Evolutionary conservation across 495 filamentous ascomycete species (phyloP), one percentile per base, ranked within the genome.

Genomic region (Clohesyomyces aquaticus): DNA sequence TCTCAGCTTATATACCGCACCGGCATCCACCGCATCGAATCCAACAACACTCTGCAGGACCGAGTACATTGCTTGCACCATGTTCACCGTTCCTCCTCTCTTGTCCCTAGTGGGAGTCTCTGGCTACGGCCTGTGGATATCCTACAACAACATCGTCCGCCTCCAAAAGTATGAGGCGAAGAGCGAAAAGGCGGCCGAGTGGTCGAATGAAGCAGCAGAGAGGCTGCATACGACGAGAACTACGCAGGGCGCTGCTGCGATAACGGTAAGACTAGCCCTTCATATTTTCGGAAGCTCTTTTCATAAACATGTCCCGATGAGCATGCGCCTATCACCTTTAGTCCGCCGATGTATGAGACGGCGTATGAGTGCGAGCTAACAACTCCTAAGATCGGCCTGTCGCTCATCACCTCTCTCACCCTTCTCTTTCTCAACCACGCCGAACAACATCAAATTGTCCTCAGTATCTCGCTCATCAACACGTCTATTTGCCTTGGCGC

Each of bases 141-240:
- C 75, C 38, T 79, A 76, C 69, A 59, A 71, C 27, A 76, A 77
- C 60, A 81, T 81, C 65, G 73, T 60, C 42, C 75, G 76, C 32
- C 71, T 81, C 0, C 74, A 55, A 3, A 68, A 73, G 28, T 81
- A 81, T 67, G 77, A 81, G 61, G 60, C 74, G 23, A 68, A 71
- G 22, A 67, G 65, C 27, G 71, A 80, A 55, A 77, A 74, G 45
- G 74, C 77, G 1, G 79, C 79, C 2, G 65, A 77, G 38, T 69
- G 75, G 61, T 77, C 77, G 3, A 70, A 71, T 28, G 74, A 64
- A 16, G 79, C 71, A 3, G 75, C 70, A 19, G 51, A 74, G 12
- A 73, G 78, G 26, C 67, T 80, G 19, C 55, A 70, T 38, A 76
- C 75, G 66, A 81, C 79, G 14, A 66, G 77, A 50, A 74, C 69